Conservation (phyloP, 2,329 filamentous ascomycete species). For the Herpomyces periplanetae region DNA sequence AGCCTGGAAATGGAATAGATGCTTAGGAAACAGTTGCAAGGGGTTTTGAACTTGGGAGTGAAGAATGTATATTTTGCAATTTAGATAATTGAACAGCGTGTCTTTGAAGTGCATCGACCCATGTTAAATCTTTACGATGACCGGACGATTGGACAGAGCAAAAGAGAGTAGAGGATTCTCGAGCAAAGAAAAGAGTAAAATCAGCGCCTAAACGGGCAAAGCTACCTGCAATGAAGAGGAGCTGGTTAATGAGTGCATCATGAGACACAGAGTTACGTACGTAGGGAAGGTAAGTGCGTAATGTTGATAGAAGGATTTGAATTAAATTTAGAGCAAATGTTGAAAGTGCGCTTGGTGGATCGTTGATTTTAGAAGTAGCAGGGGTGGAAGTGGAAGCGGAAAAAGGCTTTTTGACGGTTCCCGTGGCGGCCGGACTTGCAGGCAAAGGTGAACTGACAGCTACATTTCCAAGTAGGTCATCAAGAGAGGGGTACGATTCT, state of each 20-base stretch:
- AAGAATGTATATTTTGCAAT: too few relatives aligned
- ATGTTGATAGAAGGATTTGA: slow-evolving; percentile 33
- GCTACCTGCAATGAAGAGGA: slow-evolving; percentile 69
- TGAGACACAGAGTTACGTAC: slow-evolving; percentile 37
- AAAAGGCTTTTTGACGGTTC: slow-evolving; percentile 4
- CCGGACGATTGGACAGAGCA: too few relatives aligned
- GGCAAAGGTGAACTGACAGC: slow-evolving; percentile 5
- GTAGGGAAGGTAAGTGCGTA: slow-evolving; percentile 36
- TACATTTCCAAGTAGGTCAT: slow-evolving; percentile 6
- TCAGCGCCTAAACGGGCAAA: slow-evolving; percentile 61
- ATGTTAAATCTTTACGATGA: too few relatives aligned
- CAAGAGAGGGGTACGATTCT: too few relatives aligned
- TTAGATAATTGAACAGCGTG: too few relatives aligned
- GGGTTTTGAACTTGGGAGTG: too few relatives aligned
- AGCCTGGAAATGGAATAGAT: too few relatives aligned
- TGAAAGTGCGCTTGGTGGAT: slow-evolving; percentile 34
- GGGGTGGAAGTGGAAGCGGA: too few relatives aligned
- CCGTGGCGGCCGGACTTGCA: slow-evolving; percentile 5
- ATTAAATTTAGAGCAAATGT: slow-evolving; percentile 57
- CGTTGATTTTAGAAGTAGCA: too few relatives aligned
- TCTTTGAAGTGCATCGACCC: too few relatives aligned
- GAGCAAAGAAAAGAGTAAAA: slow-evolving; percentile 63
- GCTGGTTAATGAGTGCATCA: slow-evolving; percentile 63
- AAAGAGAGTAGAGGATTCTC: too few relatives aligned
- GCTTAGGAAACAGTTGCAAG: too few relatives aligned